Base-by-base conservation (phyloP, 768 basidiomycete genomes). In the Pleurotus salmoneostramineus region DNA sequence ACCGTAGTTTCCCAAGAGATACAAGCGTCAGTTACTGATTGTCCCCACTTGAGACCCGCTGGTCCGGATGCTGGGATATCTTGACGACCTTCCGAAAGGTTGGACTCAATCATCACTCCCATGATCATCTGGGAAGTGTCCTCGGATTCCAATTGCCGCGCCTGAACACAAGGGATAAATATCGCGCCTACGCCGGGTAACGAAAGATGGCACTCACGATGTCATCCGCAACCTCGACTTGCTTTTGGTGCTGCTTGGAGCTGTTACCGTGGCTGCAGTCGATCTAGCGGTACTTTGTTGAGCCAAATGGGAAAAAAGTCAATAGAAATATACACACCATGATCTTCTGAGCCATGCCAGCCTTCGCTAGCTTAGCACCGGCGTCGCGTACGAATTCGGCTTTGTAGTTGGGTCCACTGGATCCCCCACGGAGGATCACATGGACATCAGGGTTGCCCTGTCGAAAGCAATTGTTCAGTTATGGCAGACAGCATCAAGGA, bases 31-130 rank as follows among this genome's bases (percentile, higher is more conserved):
- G 94, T 97, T 68, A 96, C 95, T 61, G 86, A 89, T 56, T 95
- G 84, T 55, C 92, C 92, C 58, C 87, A 76, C 71, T 89, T 92
- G 63, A 95, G 80, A 6, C 69, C 81, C 14, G 73, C 62, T 0
- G 89, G 87, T 5, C 94, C 90, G 44, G 75, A 78, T 2, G 78
- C 62, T 2, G 96, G 95, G 11, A 96, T 90, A 63, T 94, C 90
- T 75, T 99, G 96, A 59, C 87, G 78, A 15, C 96, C 96, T 50
- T 87, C 89, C 67, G 91, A 88, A 72, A 99, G 87, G 71, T 98
- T 90, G 10, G 89, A 91, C 75, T 99, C 96, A 68, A 99, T 83
- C 96, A 99, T 98, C 58, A 98, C 93, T 47, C 96, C 96, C 4
- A 92, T 92, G 72, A 99, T 89, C 52, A 55, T 42, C 6, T 55